These are phyloP conservation scores for Spergularia marina DNA, from an alignment of 148 eudicot genomes.

Conservation along the genomic window DNA sequence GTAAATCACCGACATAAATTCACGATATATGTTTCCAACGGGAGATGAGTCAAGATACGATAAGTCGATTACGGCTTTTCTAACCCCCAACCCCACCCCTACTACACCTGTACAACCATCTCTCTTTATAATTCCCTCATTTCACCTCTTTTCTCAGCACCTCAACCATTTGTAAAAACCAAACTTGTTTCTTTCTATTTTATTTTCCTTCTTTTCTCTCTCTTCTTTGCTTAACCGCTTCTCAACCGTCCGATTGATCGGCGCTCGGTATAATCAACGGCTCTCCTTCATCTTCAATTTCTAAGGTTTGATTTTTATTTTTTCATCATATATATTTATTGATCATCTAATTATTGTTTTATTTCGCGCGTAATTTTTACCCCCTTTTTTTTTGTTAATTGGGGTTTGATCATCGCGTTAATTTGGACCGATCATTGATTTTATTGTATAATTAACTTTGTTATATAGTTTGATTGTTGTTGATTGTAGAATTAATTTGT, in stretches of 20 bases:
- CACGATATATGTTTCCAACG: background rate
- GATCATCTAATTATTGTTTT: background rate
- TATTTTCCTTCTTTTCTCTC: background rate
- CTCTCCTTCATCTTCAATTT: background rate
- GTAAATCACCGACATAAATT: no score
- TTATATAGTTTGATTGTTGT: background rate
- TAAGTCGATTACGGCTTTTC: no score
- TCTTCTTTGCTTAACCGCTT: conserved; percentile 16
- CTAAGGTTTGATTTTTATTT: conserved; percentile 22
- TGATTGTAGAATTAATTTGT: background rate
- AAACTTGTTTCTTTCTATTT: conserved; percentile 14
- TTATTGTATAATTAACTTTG: background rate
- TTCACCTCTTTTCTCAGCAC: background rate
- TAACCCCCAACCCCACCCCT: background rate
- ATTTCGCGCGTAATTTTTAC: background rate
- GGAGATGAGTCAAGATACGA: no score
- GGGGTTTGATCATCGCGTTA: background rate
- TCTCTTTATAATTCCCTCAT: background rate
- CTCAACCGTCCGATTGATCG: conserved; percentile 28
- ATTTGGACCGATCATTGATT: conserved; percentile 6
- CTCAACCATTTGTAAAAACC: background rate
- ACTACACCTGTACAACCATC: background rate
- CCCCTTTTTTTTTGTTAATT: background rate
- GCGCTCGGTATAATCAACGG: background rate
- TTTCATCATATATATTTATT: conserved; percentile 13